Percentiles rank a stretch among this genome's conserved stretches.
These are phyloP conservation scores for Dinochytrium kinnereticum DNA, from an alignment of 371 early-diverging fungal genomes.

Conservation along the genomic window DNA sequence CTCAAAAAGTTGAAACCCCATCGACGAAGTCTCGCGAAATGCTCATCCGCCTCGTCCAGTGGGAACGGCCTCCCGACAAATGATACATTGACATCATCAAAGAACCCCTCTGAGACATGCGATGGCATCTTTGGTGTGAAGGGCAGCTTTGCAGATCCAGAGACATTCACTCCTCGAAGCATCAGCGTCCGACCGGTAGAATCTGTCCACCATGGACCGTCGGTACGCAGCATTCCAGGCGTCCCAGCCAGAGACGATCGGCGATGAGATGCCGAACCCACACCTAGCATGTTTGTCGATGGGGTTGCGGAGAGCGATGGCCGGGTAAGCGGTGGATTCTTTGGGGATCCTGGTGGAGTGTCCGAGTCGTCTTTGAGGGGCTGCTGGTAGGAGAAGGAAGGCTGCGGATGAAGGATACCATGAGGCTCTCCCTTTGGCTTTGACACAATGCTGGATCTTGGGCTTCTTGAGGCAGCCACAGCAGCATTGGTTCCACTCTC, in stretches of 20 bases:
- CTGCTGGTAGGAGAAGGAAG: not conserved
- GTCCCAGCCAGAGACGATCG: slow-evolving; percentile 6
- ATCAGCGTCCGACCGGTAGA: slow-evolving; percentile 13
- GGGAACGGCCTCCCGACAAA: slow-evolving; percentile 74
- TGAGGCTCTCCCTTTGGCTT: not conserved
- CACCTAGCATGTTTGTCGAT: no score
- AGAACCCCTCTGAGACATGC: slow-evolving; percentile 39
- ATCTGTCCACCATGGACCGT: slow-evolving; percentile 26
- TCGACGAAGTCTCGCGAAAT: slow-evolving; percentile 66
- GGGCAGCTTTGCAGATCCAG: slow-evolving; percentile 48
- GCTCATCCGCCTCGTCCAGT: slow-evolving; percentile 78
- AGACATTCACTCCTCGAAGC: slow-evolving; percentile 51
- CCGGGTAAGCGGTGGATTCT: not conserved
- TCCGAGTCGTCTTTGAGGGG: not conserved
- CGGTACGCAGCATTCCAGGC: slow-evolving; percentile 16
- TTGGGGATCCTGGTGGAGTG: not conserved
- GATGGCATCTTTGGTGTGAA: slow-evolving; percentile 39
- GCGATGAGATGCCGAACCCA: not conserved
- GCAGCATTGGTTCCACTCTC: no score
- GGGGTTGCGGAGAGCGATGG: not conserved
- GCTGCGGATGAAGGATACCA: no score
- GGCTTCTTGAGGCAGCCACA: not conserved
- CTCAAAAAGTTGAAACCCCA: slow-evolving; percentile 84
- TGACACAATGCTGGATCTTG: not conserved
- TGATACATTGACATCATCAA: slow-evolving; percentile 44